Conservation (phyloP, 2,329 filamentous ascomycete species). For the Clonostachys byssicola region DNA sequence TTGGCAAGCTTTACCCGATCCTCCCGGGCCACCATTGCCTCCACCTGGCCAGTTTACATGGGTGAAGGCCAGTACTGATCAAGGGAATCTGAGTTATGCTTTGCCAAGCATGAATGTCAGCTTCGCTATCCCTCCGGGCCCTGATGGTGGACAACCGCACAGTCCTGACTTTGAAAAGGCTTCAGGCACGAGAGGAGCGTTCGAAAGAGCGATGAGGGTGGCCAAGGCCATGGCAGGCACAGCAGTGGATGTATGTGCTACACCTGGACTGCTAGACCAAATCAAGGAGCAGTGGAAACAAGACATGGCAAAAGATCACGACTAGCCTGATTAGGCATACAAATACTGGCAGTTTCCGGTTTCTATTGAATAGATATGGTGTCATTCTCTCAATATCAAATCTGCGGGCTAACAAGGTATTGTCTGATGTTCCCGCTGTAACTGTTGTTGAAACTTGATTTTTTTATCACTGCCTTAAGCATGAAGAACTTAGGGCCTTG, state of each 20-base stretch:
- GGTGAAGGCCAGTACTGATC: conserved; percentile 51
- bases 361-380: too few species aligned
- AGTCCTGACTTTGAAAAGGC: conserved; percentile 13
- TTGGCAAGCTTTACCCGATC: conserved; percentile 33
- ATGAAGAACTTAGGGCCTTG: too few species aligned
- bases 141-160: conserved; percentile 9
- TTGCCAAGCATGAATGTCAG: conserved; percentile 49
- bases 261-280: conserved; percentile 9
- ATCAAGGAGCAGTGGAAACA: conserved; percentile 12
- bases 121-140: conserved; percentile 42
- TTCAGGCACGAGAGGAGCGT: conserved; percentile 10
- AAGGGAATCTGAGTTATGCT: conserved; percentile 53
- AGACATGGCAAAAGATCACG: conserved; percentile 5
- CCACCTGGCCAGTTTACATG: conserved; percentile 33
- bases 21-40: conserved; percentile 14
- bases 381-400: too few species aligned
- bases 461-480: too few species aligned
- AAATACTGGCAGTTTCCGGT: too few species aligned
- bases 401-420: too few species aligned
- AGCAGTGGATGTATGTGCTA: conserved; percentile 12
- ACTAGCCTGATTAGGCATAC: too few species aligned
- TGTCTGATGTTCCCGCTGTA: too few species aligned
- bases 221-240: conserved; percentile 13
- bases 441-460: too few species aligned
- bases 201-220: conserved; percentile 11